phyloP scores from a whole-genome alignment of 805 yeast genomes.

The Schwanniomyces vanrijiae region DNA sequence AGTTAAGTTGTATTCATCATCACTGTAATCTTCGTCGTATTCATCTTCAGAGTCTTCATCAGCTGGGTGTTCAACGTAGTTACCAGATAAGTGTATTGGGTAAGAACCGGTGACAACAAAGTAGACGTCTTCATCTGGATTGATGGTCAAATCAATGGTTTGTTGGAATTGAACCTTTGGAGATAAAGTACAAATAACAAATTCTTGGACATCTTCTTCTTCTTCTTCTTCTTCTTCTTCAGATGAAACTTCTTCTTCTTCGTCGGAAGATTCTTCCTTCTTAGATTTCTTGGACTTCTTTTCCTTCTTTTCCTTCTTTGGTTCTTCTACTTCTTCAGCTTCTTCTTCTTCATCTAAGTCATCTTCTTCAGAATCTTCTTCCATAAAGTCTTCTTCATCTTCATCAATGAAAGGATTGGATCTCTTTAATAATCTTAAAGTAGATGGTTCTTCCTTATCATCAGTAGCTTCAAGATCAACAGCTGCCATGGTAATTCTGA shows the following conservation, averaged over 20 bases:
- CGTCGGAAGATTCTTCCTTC: slow-evolving; percentile 38
- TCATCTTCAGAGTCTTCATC: slow-evolving; percentile 64
- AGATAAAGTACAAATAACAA: slow-evolving; percentile 82
- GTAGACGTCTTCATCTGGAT: slow-evolving; percentile 90
- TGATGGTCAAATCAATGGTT: slow-evolving; percentile 82
- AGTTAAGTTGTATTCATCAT: slow-evolving; percentile 55
- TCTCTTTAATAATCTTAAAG: slow-evolving; percentile 84
- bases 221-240: slow-evolving; percentile 60
- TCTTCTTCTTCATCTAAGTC: slow-evolving; percentile 47
- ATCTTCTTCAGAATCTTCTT: slow-evolving; percentile 45
- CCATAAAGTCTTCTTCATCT: slow-evolving; percentile 43
- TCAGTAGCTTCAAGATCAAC: slow-evolving; percentile 88
- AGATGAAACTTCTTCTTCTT: slow-evolving; percentile 50
- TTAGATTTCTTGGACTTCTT: slow-evolving; percentile 23
- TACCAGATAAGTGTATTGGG: slow-evolving; percentile 89
- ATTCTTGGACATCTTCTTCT: slow-evolving; percentile 80
- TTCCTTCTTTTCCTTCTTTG: slow-evolving; percentile 19
- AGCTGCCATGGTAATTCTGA: slow-evolving; percentile 93
- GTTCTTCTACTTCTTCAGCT: slow-evolving; percentile 43
- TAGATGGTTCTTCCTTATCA: slow-evolving; percentile 78
- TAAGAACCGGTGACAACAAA: slow-evolving; percentile 96
- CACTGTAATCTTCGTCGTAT: slow-evolving; percentile 51
- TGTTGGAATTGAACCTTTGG: slow-evolving; percentile 88
- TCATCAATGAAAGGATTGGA: slow-evolving; percentile 44
- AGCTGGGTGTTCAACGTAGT: slow-evolving; percentile 94